Evolutionary conservation across 345 rosid genomes (phyloP).

Genomic region (Toxicodendron radicans): DNA sequence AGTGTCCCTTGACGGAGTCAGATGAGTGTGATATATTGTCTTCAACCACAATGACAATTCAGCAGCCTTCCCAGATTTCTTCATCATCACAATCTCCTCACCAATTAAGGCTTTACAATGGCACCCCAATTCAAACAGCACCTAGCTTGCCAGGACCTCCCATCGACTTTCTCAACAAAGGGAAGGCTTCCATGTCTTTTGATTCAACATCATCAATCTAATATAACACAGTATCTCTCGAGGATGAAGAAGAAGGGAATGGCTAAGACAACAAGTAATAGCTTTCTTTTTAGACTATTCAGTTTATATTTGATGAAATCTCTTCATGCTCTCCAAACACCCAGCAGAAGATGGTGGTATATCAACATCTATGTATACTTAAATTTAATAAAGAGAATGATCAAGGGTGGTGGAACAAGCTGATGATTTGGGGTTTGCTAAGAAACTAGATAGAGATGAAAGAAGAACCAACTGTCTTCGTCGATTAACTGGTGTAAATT

Average conservation of each 20-base stretch:
- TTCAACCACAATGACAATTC: constrained; percentile 30
- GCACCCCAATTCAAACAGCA: constrained; percentile 23
- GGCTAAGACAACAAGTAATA: not conserved
- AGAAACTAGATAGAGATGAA: constrained; percentile 1
- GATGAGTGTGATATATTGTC: constrained; percentile 30
- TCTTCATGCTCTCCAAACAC: not conserved
- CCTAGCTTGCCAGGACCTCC: constrained; percentile 9
- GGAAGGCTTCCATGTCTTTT: constrained; percentile 45
- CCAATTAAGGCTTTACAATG: constrained; percentile 45
- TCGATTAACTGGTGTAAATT: not conserved
- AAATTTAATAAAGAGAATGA: not conserved
- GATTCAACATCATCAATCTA: constrained; percentile 26
- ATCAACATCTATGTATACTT: not conserved
- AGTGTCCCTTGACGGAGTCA: constrained; percentile 51
- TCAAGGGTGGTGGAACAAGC: not conserved
- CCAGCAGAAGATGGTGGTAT: not conserved
- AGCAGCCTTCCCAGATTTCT: constrained; percentile 18
- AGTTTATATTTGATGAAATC: not conserved
- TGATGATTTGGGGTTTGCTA: constrained; percentile 16
- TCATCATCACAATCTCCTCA: constrained; percentile 26
- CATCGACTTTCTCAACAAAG: constrained; percentile 37
- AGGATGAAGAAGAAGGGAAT: no score
- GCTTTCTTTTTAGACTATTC: not conserved
- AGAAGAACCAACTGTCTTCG: not conserved
- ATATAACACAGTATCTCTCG: no score